These are phyloP conservation scores for Otatea glauca DNA, from an alignment of 176 grass and related monocot species.

Conservation along the genomic window DNA sequence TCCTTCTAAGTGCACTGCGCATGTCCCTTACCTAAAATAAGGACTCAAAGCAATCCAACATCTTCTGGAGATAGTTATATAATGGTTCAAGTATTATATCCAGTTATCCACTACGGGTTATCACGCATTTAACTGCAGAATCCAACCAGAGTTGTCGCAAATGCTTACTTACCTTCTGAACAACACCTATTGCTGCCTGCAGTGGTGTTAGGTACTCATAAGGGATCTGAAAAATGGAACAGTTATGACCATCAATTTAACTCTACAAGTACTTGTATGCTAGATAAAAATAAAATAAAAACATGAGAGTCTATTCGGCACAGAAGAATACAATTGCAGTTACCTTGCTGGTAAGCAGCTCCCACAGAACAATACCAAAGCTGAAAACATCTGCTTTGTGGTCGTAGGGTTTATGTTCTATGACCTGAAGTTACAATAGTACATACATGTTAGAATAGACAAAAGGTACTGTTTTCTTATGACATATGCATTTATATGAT, in stretches of 20 bases:
- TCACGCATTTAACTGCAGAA: slow-evolving; percentile 15
- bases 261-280: not conserved
- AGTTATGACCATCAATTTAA: not conserved
- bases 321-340: slow-evolving; percentile 7
- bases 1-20: slow-evolving; percentile 30
- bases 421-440: slow-evolving; percentile 59
- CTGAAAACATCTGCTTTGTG: slow-evolving; percentile 97
- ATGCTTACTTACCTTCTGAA: slow-evolving; percentile 66
- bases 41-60: slow-evolving; percentile 11
- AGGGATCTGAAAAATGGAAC: slow-evolving; percentile 62
- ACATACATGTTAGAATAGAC: not conserved
- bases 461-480: not conserved
- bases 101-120: slow-evolving; percentile 10
- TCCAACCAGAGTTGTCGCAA: not conserved
- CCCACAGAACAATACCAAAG: slow-evolving; percentile 89
- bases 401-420: slow-evolving; percentile 89
- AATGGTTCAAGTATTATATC: slow-evolving; percentile 8
- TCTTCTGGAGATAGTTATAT: not conserved
- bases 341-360: slow-evolving; percentile 84
- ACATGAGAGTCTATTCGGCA: not conserved
- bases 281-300: not conserved
- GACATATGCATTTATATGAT: not conserved
- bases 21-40: slow-evolving; percentile 28
- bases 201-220: slow-evolving; percentile 85
- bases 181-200: slow-evolving; percentile 92